These are phyloP conservation scores for Rhododendron ferrugineum DNA, from an alignment of 148 eudicot genomes.

Conservation along the genomic window DNA sequence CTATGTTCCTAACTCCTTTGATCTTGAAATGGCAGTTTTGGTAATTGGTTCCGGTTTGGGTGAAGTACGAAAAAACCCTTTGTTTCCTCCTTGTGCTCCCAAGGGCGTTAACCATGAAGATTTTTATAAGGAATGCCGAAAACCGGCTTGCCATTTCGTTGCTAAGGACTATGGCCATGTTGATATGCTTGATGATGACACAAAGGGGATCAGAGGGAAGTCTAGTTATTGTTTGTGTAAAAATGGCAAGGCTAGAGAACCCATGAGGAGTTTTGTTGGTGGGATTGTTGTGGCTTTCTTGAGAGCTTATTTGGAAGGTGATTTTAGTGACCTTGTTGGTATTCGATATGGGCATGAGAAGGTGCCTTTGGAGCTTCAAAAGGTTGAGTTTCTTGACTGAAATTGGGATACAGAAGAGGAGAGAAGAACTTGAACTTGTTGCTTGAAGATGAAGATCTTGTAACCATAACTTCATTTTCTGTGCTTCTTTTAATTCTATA, in stretches of 20 bases:
- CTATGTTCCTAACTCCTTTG: slow-evolving; percentile 53
- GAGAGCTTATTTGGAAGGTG: slow-evolving; percentile 53
- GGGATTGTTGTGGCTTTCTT: slow-evolving; percentile 67
- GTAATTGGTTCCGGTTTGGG: slow-evolving; percentile 71
- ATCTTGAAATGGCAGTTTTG: slow-evolving; percentile 41
- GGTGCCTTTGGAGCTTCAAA: slow-evolving; percentile 40
- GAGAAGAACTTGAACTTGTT: not conserved
- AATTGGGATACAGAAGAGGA: not conserved
- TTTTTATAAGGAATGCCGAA: slow-evolving; percentile 51
- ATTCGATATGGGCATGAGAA: slow-evolving; percentile 34
- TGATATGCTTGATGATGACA: slow-evolving; percentile 75
- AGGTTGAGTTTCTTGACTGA: slow-evolving; percentile 38
- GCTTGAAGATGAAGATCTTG: not conserved
- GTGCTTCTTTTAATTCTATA: not conserved
- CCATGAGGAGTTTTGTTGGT: slow-evolving; percentile 81
- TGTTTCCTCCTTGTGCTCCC: slow-evolving; percentile 81
- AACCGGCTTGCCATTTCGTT: slow-evolving; percentile 60
- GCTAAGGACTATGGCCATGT: slow-evolving; percentile 68
- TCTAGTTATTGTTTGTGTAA: slow-evolving; percentile 57
- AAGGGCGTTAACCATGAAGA: slow-evolving; percentile 74
- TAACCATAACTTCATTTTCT: not conserved
- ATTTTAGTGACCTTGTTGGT: slow-evolving; percentile 24
- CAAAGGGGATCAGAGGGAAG: slow-evolving; percentile 59
- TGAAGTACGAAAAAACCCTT: slow-evolving; percentile 39
- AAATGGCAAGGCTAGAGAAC: slow-evolving; percentile 59